phyloP scores from a whole-genome alignment of 2,329 filamentous ascomycete species.

The Neonectria ditissima region DNA sequence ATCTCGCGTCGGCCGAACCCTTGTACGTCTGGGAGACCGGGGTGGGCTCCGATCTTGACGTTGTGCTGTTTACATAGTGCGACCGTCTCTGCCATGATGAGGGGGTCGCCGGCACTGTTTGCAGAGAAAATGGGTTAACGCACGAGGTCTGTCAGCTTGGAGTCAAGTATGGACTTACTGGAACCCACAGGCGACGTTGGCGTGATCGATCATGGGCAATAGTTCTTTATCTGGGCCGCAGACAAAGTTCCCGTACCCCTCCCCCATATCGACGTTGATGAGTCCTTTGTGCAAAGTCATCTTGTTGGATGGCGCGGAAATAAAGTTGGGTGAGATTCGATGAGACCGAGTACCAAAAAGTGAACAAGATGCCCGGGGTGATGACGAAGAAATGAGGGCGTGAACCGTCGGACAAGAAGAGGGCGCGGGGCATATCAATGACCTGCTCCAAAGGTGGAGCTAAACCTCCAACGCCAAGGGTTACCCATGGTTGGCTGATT shows the following conservation, averaged over 20 bases:
- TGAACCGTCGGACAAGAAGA: not conserved
- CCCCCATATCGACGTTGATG: constrained; percentile 60
- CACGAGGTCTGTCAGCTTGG: too few relatives aligned
- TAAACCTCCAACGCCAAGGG: constrained; percentile 13
- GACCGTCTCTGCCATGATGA: constrained; percentile 34
- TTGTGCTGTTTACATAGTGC: constrained; percentile 30
- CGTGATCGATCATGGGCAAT: constrained; percentile 69
- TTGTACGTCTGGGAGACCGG: constrained; percentile 33
- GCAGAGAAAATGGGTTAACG: not conserved
- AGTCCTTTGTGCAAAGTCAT: constrained; percentile 29
- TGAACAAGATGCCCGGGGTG: too few relatives aligned
- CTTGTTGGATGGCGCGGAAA: not conserved
- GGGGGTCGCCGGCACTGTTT: constrained; percentile 30
- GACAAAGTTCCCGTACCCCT: constrained; percentile 59
- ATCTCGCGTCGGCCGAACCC: constrained; percentile 38
- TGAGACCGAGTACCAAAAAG: not conserved
- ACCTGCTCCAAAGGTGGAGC: constrained; percentile 12
- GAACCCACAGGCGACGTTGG: constrained; percentile 70
- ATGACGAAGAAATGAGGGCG: constrained; percentile 2
- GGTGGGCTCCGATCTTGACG: constrained; percentile 33
- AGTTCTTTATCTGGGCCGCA: constrained; percentile 69
- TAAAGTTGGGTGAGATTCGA: not conserved
- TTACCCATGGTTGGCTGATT: not conserved
- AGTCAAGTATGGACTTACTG: constrained; percentile 49
- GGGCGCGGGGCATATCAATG: constrained; percentile 1